Conservation (phyloP, 2,329 filamentous ascomycete genomes). For the Paracoccidioides brasiliensis region DNA sequence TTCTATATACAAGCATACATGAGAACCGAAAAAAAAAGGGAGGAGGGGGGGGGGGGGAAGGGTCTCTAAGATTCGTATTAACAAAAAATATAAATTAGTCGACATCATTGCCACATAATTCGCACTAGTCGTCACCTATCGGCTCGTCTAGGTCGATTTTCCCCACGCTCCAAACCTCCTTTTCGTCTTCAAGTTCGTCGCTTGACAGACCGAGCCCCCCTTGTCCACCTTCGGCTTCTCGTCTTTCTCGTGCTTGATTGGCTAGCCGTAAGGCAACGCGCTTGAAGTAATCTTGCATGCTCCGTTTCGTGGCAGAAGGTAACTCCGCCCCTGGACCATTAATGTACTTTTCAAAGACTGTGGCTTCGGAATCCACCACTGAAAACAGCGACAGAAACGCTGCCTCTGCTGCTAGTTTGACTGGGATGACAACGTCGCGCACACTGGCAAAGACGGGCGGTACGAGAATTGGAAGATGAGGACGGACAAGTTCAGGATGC, state of each 20-base stretch:
- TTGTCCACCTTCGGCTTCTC: constrained; percentile 78
- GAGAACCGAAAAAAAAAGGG: too few relatives aligned
- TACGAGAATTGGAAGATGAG: constrained; percentile 68
- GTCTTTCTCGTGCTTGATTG: constrained; percentile 75
- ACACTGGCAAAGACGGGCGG: constrained; percentile 80
- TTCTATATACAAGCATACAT: not conserved
- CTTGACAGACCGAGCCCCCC: constrained; percentile 75
- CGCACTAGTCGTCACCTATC: constrained; percentile 20
- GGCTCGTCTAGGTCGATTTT: constrained; percentile 62
- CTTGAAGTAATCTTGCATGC: constrained; percentile 96
- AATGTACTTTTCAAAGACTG: constrained; percentile 86
- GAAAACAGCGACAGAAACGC: constrained; percentile 85
- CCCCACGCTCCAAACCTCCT: constrained; percentile 90
- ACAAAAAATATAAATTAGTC: not conserved
- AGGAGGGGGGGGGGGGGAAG: too few relatives aligned
- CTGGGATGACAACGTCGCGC: constrained; percentile 79
- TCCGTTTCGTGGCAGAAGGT: constrained; percentile 61
- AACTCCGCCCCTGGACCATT: constrained; percentile 53
- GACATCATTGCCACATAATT: not conserved
- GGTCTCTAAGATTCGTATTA: not conserved
- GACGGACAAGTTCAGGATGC: constrained; percentile 65
- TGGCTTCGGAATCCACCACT: constrained; percentile 73
- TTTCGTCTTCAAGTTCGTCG: constrained; percentile 88
- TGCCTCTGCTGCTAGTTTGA: constrained; percentile 89
- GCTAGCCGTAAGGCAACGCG: constrained; percentile 73